Base-by-base conservation (phyloP, 192 early-diverging fungal species). In the Coemansia interrupta region DNA sequence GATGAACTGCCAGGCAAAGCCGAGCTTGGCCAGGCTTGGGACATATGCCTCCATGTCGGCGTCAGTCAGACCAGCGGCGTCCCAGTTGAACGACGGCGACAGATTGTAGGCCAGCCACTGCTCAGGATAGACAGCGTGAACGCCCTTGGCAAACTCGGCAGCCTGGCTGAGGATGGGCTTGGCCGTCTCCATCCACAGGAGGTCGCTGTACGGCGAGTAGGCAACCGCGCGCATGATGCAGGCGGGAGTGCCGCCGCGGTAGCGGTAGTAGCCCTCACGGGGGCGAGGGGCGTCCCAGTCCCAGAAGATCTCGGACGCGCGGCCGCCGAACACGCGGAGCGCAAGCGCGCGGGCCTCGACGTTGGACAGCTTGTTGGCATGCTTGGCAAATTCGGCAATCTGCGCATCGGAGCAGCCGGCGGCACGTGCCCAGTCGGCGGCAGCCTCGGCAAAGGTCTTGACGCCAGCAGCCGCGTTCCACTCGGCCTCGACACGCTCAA, bases 1-100 rank as follows among this genome's bases (percentile, higher is more conserved):
- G 65, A 95, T 96, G 72, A 98, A 98, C 79, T 98, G 94, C 93
- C 94, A 98, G 32, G 83, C 84, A 81, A 97, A 97, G n/a, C 95
- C 94, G 9, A 96, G 83, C 69, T 83, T 84, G 56, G 90, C 93
- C 22, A 98, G 82, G 55, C 92, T 85, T 17, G 72, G 70, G 48
- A 96, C 86, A 70, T 90, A 98, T 56, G 71, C 72, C 40, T 85
- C 78, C 83, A 98, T 95, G 70, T 96, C 87, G 32, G 86, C 77
- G 73, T 98, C 96, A 30, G 76, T 86, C 87, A 96, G 87, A 41
- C 94, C 94, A 18, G 96, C 93, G 12, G 93, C 92, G 68, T 94
- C 92, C 93, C 94, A 98, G 87, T 98, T 98, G 86, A 96, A 98
- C 23, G 91, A 94, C 20, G 96, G 96, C 38, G 89, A 92, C 51